Base-by-base conservation (phyloP, 139 green algal genomes). In the Yamagishiella unicocca region DNA sequence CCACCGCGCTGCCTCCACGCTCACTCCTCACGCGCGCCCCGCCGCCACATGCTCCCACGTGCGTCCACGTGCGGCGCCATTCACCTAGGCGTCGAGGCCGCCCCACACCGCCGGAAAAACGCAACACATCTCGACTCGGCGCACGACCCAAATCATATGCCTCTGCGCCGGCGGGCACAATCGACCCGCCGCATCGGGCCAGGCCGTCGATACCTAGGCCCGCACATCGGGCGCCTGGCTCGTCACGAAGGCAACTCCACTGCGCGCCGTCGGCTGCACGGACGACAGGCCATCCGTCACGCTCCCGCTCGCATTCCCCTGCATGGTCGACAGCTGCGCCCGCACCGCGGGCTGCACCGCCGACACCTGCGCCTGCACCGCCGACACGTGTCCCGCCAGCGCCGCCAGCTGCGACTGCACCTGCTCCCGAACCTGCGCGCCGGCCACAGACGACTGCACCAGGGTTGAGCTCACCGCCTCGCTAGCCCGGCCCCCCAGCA, bases 371-470 rank as follows among this genome's bases (percentile, higher is more conserved):
- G 22, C 35, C 53, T 71, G 54, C 17, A 74, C 54, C 58, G 78
- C 58, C 14, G 37, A 43, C 27, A 73, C 38, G 7, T 73, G 38
- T 7, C 58, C 78, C 24, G 29, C 58, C 38, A 84, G 58, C 27
- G 78, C 58, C 5, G 58, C 25, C 54, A 84, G 42, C 58, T 74
- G 78, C 55, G 78, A 55, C 58, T 73, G 38, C 61, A 84, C 25
- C 78, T 74, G 58, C 14, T 55, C 38, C 12, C 27, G 58, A 8
- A 84, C 77, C 53, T 84, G 77, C 40, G 40, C 40, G 3, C 40
- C 25, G 8, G 40, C 71, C 71, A 37, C 2, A 0, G 58, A 35
- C 1, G 78, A 74, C 40, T 84, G 55, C 29, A 43, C 25, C 29
- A 74, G 4, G 1, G 78, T 74, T 24, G 37, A 38, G 78, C 64